phyloP scores from a whole-genome alignment of 23 red algal species.

The Chondrus crispus region DNA sequence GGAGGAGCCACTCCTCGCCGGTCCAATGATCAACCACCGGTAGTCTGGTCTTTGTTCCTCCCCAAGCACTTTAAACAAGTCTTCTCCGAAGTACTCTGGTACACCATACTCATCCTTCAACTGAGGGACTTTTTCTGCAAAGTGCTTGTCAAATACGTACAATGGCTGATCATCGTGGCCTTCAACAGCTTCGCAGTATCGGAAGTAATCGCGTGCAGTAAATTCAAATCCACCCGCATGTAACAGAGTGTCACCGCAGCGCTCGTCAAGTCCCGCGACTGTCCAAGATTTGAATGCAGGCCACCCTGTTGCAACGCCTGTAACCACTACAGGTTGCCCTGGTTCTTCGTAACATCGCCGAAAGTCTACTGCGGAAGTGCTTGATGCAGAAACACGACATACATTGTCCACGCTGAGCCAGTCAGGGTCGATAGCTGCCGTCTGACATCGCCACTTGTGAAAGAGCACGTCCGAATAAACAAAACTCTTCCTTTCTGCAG shows the following conservation, averaged over 20 bases:
- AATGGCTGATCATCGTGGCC: conserved; percentile 37
- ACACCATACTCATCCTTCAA: conserved; percentile 3
- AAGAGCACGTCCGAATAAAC: conserved; percentile 66
- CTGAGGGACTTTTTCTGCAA: conserved; percentile 12
- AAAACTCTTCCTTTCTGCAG: background rate
- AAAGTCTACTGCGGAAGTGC: background rate
- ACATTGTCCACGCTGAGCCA: conserved; percentile 26
- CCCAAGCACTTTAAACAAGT: conserved; percentile 29
- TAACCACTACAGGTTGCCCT: conserved; percentile 21
- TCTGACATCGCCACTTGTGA: background rate
- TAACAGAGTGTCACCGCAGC: background rate
- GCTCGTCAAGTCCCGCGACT: background rate
- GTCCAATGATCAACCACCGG: conserved; percentile 67
- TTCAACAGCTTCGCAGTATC: conserved; percentile 9
- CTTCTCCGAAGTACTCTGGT: conserved; percentile 34
- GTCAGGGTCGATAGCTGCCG: background rate
- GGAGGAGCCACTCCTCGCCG: conserved; percentile 34
- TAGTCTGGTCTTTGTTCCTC: conserved; percentile 51
- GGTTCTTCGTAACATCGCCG: background rate
- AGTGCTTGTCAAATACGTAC: conserved; percentile 40
- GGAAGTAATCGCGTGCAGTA: background rate
- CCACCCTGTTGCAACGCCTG: background rate
- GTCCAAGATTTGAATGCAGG: conserved; percentile 5
- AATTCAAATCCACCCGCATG: conserved; percentile 24
- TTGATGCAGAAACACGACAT: background rate